Base-by-base conservation (phyloP, 2,329 filamentous ascomycete genomes). In the Phaeosphaeriaceae sp. region DNA sequence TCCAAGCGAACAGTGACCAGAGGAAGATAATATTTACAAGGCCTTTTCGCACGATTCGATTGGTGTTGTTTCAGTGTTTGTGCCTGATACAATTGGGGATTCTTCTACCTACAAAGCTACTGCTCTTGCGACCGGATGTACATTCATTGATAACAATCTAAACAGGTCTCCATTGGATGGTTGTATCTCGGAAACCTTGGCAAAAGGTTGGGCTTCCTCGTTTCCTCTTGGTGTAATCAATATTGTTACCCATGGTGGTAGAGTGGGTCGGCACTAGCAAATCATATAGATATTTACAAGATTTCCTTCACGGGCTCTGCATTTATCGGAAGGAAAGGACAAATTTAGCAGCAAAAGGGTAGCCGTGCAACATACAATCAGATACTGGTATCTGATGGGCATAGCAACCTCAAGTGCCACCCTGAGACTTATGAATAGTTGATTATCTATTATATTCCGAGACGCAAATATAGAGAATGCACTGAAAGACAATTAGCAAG, bases 391-490 rank as follows among this genome's bases (percentile, higher is more conserved):
- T 28, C 18, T 36, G 9, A 39, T 11, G 18, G 15, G 12, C 15
- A 15, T 21, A 71, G 67, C 36, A 78, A 77, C 46, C 59, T 79
- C 48, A 80, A 79, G 67, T 72, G 75, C 23, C 29, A 76, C 75
- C 2, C 67, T 80, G 2, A 77, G 79, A 58, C 68, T 78, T 6
- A 77, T 77, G 12, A 78, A 77, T 29, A 79, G 79, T 61, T 73
- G 69, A 6, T 77, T 77, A 12, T 71, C 70, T 23, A 69, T 80
- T 15, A 71, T 79, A 33, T 79, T 79, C 59, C 59, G 73, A 26
- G 76, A 79, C 50, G 76, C 74, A 58, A 73, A 81, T 56, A 67
- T 81, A 9, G 73, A 79, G n/a, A 70, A 76, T 35, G 78, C 77
- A 3, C 51, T 66, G 2, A 20, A 42, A 13, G 56, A 63, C 41